Conservation (phyloP, 345 rosid species). For the Boechera stricta region DNA sequence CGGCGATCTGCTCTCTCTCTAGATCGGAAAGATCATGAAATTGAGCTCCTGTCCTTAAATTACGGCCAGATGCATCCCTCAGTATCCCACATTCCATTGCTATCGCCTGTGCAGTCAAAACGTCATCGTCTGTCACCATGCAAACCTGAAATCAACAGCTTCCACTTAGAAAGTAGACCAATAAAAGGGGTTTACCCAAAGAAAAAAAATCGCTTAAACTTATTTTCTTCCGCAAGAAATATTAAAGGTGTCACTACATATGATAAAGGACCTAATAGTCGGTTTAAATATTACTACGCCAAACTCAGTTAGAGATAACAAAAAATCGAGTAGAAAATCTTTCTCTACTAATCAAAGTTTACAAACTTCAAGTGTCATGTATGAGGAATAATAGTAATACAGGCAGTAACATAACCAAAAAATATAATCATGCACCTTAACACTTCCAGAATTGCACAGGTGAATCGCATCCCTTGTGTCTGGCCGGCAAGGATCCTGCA, state of each 20-base stretch:
- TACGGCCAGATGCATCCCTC: constrained; percentile 47
- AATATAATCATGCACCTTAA: constrained; percentile 56
- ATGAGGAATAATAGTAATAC: constrained; percentile 11
- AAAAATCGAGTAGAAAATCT: not conserved
- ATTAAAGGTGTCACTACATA: not conserved
- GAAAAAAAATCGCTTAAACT: not conserved
- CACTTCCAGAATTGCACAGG: constrained; percentile 66
- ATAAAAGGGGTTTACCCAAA: not conserved
- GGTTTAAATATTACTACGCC: constrained; percentile 1
- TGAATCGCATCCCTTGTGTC: constrained; percentile 65
- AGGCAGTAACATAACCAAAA: not conserved
- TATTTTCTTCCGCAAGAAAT: not conserved
- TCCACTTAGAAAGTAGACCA: not conserved
- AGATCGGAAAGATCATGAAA: constrained; percentile 65
- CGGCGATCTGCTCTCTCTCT: constrained; percentile 66
- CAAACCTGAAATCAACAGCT: constrained; percentile 61
- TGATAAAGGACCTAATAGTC: not conserved
- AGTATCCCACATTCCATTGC: constrained; percentile 91
- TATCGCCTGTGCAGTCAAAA: constrained; percentile 84
- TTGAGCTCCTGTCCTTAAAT: constrained; percentile 63
- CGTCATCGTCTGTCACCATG: constrained; percentile 92
- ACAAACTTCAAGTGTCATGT: constrained; percentile 6
- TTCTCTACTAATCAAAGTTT: not conserved
- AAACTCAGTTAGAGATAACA: constrained; percentile 4
- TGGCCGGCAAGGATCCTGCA: constrained; percentile 86